Base-by-base conservation (phyloP, 2,329 filamentous ascomycete species). In the Aspergillus ibericus region DNA sequence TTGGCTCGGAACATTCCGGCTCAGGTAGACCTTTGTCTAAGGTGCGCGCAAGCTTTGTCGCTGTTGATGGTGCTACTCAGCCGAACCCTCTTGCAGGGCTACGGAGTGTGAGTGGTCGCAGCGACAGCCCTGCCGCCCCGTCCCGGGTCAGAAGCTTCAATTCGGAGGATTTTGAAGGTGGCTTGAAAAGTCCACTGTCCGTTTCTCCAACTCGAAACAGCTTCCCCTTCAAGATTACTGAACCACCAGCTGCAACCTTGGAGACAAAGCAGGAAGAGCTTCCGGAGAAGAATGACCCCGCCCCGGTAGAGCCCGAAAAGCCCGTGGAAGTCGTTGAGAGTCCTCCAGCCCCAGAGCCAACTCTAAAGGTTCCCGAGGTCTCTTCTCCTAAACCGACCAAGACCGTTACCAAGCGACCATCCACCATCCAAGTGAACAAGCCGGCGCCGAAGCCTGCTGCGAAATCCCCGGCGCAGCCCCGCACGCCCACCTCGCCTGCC, bases 11-110 rank as follows among this genome's bases (percentile, higher is more conserved):
- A 64, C 73, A 73, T 64, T 74, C 74, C 61, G 75, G 67, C 59
- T 74, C 75, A 56, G 70, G 68, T 32, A 81, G 88, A 68, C 89
- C 87, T 22, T 82, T 92, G 40, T 91, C 89, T 62, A 91, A 89
- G 75, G 86, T 92, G 44, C 84, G 89, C 64, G 89, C 89, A 36
- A 90, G 81, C 71, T 93, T 93, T 71, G 83, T 93, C 53, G 85
- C 88, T 16, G 83, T 93, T 47, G 88, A 92, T 70, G 75, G 76
- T 50, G 75, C 71, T 35, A 73, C 77, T 35, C 77, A 78, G 54
- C 76, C 75, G n/a, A 70, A 67, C 36, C 75, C 72, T 29, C 68
- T 77, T 36, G 69, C 77, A 32, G 78, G 77, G 25, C 62, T 82
- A 58, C 74, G 73, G 59, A 80, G 77, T 64, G 70, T 69, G 47